Conservation (phyloP, 2,329 filamentous ascomycete species). For the Fusarium bulbicola region DNA sequence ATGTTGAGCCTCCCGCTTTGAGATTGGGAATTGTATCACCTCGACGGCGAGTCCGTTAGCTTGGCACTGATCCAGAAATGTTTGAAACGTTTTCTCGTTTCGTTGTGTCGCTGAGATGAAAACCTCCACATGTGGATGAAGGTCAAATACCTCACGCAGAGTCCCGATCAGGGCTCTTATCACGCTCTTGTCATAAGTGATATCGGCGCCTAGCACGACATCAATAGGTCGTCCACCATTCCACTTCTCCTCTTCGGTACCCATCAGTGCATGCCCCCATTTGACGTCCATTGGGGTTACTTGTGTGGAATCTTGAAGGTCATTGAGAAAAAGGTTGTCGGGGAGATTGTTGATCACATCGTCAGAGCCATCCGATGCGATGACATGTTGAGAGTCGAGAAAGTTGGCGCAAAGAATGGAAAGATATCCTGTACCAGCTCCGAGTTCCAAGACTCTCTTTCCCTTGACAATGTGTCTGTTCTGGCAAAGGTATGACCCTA, state of each 20-base stretch:
- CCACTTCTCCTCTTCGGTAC: conserved; percentile 65
- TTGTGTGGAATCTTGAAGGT: conserved; percentile 58
- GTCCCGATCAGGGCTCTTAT: conserved; percentile 73
- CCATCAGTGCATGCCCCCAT: conserved; percentile 71
- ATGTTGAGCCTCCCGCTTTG: conserved; percentile 53
- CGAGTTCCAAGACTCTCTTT: conserved; percentile 75
- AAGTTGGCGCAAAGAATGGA: conserved; percentile 78
- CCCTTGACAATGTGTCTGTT: conserved; percentile 56
- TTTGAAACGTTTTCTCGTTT: conserved; percentile 73
- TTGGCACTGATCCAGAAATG: conserved; percentile 69
- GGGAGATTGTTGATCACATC: conserved; percentile 74
- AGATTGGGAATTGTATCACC: conserved; percentile 55
- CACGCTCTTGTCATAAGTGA: conserved; percentile 76
- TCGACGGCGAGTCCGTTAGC: conserved; percentile 55
- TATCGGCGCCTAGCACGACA: conserved; percentile 77
- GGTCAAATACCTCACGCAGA: conserved; percentile 66
- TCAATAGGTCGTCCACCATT: conserved; percentile 61
- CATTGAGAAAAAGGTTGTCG: conserved; percentile 75
- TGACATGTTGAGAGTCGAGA: conserved; percentile 66
- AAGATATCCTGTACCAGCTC: conserved; percentile 79
- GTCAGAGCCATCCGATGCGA: conserved; percentile 79
- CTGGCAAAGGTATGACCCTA: conserved; percentile 73
- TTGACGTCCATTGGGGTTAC: conserved; percentile 65
- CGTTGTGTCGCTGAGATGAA: conserved; percentile 77
- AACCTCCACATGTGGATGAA: conserved; percentile 65